Evolutionary conservation across 2,329 filamentous ascomycete species (phyloP).

Genomic region (Septoria petroselini): DNA sequence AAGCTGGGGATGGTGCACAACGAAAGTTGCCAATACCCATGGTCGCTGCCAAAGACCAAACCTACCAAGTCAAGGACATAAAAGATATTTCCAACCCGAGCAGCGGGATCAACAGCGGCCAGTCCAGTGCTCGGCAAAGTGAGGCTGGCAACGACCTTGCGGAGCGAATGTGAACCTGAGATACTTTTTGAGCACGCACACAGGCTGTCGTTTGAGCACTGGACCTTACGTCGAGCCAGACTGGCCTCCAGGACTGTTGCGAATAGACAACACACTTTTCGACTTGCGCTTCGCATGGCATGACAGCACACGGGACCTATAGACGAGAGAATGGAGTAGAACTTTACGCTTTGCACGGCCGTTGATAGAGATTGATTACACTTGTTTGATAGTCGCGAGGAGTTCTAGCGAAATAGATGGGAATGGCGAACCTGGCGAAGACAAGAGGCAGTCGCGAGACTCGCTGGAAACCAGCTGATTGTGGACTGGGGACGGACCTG

Average conservation of each 20-base stretch:
- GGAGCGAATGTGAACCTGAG: constrained; percentile 25
- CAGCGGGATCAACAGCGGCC: constrained; percentile 69
- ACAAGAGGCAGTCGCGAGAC: constrained; percentile 28
- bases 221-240: neutral
- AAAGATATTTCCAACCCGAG: constrained; percentile 54
- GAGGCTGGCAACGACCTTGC: constrained; percentile 37
- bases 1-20: constrained; percentile 78
- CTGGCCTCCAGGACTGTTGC: neutral
- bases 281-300: constrained; percentile 2
- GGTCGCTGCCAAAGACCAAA: constrained; percentile 54
- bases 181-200: neutral
- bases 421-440: constrained; percentile 25
- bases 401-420: constrained; percentile 33
- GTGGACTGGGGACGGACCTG: constrained; percentile 3
- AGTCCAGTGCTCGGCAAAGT: constrained; percentile 34
- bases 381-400: constrained; percentile 23
- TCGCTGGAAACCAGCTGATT: constrained; percentile 18
- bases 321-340: constrained; percentile 1
- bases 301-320: constrained; percentile 11
- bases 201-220: too few species aligned
- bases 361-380: constrained; percentile 7
- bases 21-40: constrained; percentile 88
- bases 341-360: constrained; percentile 1
- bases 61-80: constrained; percentile 67
- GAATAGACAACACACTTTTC: neutral